A percentile compares a stretch with the other conserved stretches of the same genome.
Conservation (phyloP, 2,329 filamentous ascomycete species). For the Colletotrichum spinosum region DNA sequence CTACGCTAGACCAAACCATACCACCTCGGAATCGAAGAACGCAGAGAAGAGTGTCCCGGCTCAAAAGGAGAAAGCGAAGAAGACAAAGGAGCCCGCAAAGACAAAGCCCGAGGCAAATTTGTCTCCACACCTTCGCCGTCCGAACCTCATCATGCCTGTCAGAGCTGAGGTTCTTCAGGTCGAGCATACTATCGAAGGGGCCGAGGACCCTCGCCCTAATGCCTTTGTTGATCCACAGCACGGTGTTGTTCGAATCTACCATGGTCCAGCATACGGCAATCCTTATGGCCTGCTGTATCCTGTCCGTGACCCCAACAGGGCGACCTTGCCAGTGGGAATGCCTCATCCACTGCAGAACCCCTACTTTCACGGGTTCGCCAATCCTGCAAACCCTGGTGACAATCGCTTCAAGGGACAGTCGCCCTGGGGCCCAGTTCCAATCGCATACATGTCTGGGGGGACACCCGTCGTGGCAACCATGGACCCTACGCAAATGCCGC, state of each 20-base stretch:
- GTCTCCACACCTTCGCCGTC: conserved; percentile 48
- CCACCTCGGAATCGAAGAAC: conserved; percentile 13
- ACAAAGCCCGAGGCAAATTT: conserved; percentile 40
- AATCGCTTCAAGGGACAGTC: conserved; percentile 24
- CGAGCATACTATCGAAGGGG: conserved; percentile 65
- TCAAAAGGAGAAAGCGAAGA: conserved; percentile 34
- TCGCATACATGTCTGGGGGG: conserved; percentile 26
- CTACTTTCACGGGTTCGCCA: conserved; percentile 54
- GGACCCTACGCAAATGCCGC: conserved; percentile 26
- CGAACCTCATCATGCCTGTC: conserved; percentile 60
- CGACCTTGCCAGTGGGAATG: conserved; percentile 54
- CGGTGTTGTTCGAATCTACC: conserved; percentile 67
- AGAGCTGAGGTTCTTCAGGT: conserved; percentile 63
- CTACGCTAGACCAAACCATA: conserved; percentile 16
- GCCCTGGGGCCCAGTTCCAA: conserved; percentile 27
- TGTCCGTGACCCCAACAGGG: conserved; percentile 45
- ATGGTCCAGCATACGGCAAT: conserved; percentile 67
- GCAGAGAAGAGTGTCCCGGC: conserved; percentile 2
- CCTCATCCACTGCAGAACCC: conserved; percentile 57
- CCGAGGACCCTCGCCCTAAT: conserved; percentile 67
- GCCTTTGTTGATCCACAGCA: conserved; percentile 67
- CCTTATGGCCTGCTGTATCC: conserved; percentile 61
- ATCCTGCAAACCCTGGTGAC: conserved; percentile 37
- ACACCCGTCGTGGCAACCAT: conserved; percentile 17
- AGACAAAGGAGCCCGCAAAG: conserved; percentile 39